phyloP scores from a whole-genome alignment of 495 filamentous ascomycete species.

The Penicillium simplicissimum region DNA sequence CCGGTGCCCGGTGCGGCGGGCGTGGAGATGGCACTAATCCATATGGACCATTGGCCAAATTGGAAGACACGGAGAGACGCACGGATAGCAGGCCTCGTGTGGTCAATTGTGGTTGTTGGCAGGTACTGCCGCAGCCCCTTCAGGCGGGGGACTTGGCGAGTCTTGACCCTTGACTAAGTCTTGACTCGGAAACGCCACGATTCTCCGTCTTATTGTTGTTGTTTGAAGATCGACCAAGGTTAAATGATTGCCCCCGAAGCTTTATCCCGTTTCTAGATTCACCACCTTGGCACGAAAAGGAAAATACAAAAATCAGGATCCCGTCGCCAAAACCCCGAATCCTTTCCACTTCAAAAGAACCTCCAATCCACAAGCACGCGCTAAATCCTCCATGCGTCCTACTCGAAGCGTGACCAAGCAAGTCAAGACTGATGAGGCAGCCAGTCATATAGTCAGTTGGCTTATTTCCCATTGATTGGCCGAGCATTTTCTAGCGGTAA shows the following conservation, averaged over 20 bases:
- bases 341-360: background rate
- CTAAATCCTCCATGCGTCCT: background rate
- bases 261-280: background rate
- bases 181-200: too few species aligned
- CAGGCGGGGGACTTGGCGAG: too few species aligned
- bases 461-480: background rate
- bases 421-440: background rate
- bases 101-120: background rate
- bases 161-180: too few species aligned
- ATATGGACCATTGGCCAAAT: background rate
- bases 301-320: too few species aligned
- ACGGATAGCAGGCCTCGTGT: background rate
- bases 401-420: background rate
- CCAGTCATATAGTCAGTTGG: background rate
- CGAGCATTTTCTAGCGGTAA: background rate
- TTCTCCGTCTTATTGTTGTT: too few species aligned
- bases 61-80: background rate
- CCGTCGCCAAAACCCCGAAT: background rate
- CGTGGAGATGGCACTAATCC: background rate
- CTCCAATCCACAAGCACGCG: background rate
- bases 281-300: background rate
- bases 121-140: background rate
- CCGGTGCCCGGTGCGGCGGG: background rate
- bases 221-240: too few species aligned
- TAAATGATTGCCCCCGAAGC: background rate